Conservation (phyloP, 2,329 filamentous ascomycete species). For the Colletotrichum euphorbiae region DNA sequence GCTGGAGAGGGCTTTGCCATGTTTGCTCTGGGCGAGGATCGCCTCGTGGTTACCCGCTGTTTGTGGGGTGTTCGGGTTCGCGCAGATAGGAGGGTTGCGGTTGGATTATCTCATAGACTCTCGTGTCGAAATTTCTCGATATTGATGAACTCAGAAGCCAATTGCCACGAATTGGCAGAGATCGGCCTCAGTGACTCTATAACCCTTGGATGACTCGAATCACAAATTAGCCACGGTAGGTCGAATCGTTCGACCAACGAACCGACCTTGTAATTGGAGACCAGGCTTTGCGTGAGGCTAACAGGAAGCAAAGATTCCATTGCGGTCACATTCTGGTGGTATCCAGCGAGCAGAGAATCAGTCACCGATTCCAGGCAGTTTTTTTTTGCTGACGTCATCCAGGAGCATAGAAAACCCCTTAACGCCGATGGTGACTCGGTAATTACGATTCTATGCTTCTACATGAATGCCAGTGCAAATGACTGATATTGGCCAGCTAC, state of each 20-base stretch:
- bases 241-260: not conserved
- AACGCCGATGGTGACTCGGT: not conserved
- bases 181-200: not conserved
- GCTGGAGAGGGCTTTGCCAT: slow-evolving; percentile 24
- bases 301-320: not conserved
- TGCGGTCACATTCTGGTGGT: slow-evolving; percentile 2
- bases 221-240: not conserved
- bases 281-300: not conserved
- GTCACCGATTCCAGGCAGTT: slow-evolving; percentile 6
- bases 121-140: too few relatives aligned
- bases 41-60: not conserved
- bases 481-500: not conserved
- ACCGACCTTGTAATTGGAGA: not conserved
- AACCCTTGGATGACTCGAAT: not conserved
- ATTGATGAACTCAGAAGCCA: too few relatives aligned
- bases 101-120: not conserved
- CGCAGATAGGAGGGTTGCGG: not conserved
- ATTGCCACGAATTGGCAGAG: too few relatives aligned
- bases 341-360: not conserved
- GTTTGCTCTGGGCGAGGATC: not conserved
- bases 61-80: not conserved
- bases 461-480: not conserved
- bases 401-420: not conserved
- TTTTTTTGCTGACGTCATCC: slow-evolving; percentile 33
- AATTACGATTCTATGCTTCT: not conserved